Evolutionary conservation across 805 yeast genomes (phyloP), one percentile per base, ranked within the genome.

Genomic region (Ogataea pini): DNA sequence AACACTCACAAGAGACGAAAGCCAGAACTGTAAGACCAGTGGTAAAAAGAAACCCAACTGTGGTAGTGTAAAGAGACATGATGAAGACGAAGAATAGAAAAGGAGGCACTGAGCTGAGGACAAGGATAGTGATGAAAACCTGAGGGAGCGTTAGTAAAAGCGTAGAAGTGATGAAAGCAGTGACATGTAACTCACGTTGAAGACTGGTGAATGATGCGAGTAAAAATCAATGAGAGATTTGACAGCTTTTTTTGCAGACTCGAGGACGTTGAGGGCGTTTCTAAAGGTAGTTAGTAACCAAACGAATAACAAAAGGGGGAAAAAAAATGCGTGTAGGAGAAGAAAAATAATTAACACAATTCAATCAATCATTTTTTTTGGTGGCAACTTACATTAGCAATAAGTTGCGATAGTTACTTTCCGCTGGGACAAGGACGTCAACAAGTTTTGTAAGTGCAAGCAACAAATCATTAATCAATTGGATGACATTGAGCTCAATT

Each of bases 361-460:
- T 28, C 27, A 16, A 24, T 22, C 29, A 27, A 39, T 22, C 24
- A 22, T 13, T 6, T 18, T 31, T n/a, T 6, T 18, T 32, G 42
- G 28, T 34, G 53, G 45, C 49, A 42, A 56, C 64, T 49, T 56
- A 60, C 64, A 61, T 37, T 29, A 61, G 50, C n/a, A 53, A 37
- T 33, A 59, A 22, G 34, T 51, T 61, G 14, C 63, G 50, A 37
- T 53, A 57, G 31, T 48, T 50, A 44, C 63, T 59, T 7, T 58
- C 51, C 17, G 41, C 46, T n/a, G 65, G 65, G 16, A 61, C 52
- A 14, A 47, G 25, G 2, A 49, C 18, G 42, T 59, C 62, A 12
- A 54, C 44, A 5, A 55, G 40, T 49, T 54, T 54, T 6, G 57
- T 42, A 7, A 61, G 24, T n/a, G 48, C 44, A 29, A 57, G n/a